Evolutionary conservation across 2,329 filamentous ascomycete species (phyloP), one percentile per base, ranked within the genome.

Genomic region (Fusarium cicatricum): DNA sequence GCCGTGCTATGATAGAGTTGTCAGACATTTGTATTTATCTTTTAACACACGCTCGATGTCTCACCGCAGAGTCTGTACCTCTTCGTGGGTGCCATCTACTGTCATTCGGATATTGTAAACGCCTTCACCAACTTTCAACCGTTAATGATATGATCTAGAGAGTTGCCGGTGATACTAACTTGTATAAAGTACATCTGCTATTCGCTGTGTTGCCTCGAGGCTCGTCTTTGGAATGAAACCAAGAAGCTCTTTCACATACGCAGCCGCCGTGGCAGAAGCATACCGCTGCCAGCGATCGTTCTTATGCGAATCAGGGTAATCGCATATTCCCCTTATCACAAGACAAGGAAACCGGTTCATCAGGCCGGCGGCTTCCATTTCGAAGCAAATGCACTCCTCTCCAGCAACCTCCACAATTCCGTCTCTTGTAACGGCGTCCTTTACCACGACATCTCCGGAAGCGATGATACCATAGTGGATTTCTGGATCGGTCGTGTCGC

Each of bases 251-350:
- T 62, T 64, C 2, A 60, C 61, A 33, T 50, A 70, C 10, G 69
- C 71, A 0, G 74, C 73, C 1, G 75, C 74, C 0, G 65, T 69
- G 0, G 61, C 65, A 1, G 75, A 70, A 0, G 75, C 75, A 58
- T 75, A 76, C 0, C 28, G 21, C n/a, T 75, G 71, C 75, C 74
- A 77, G 10, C 9, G 15, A 9, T 77, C 69, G 28, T 71, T 73
- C 52, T 77, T 77, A 43, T 77, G 74, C 0, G 66, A 71, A 52
- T 78, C 75, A 6, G 72, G 69, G 50, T 76, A 77, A 39, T 75
- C 71, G 32, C 70, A 76, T 2, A 77, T 74, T 0, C 75, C 74
- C 5, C 73, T 66, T 19, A 78, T 72, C 0, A 71, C 65, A 71
- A 55, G 32, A 15, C 42, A 36, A 6, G 42, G 42, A 31, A 31